Base-by-base conservation (phyloP, 1,139 yeast genomes). In the Geotrichum bryndzae region DNA sequence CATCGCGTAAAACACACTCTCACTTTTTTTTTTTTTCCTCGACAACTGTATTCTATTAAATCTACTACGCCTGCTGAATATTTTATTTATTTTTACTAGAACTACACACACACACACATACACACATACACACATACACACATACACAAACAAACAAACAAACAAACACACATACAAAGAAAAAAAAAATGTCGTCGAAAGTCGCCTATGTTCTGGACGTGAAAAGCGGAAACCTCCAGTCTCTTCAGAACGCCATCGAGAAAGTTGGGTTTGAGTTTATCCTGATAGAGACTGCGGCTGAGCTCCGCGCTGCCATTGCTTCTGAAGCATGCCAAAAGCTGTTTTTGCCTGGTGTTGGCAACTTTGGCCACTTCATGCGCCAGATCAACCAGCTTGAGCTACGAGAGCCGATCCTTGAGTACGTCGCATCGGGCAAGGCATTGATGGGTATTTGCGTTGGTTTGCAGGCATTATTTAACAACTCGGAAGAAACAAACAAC, bases 391-490 rank as follows among this genome's bases (percentile, higher is more conserved):
- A 78, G 2, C 80, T 88, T 64, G 83, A 85, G 0, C 84, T 94
- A 63, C 84, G 80, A 13, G 82, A 78, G 45, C 96, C 96, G 0
- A 78, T 94, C 45, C 77, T 75, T 59, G 75, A 80, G 56, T 91
- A 90, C 69, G 84, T 91, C 56, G 75, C 78, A 6, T 79, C 88
- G 23, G 97, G 96, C 0, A 84, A 85, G 68, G 88, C 95, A 13
- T 77, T 94, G 51, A 90, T 94, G 96, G 99, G 99, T 8, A 90
- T 94, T 66, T 94, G 99, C 77, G 98, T 94, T 56, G 99, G 99
- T 2, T 78, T 94, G 63, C 99, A 94, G 73, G 81, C 96, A 1
- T 79, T 94, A 54, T 89, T 92, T 69, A 75, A 76, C 22, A 84
- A 84, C 13, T 88, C 96, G 58, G 89, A 83, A 66, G 99, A 94